Base-by-base conservation (phyloP, 768 basidiomycete genomes). In the Phaeotremella fagi region DNA sequence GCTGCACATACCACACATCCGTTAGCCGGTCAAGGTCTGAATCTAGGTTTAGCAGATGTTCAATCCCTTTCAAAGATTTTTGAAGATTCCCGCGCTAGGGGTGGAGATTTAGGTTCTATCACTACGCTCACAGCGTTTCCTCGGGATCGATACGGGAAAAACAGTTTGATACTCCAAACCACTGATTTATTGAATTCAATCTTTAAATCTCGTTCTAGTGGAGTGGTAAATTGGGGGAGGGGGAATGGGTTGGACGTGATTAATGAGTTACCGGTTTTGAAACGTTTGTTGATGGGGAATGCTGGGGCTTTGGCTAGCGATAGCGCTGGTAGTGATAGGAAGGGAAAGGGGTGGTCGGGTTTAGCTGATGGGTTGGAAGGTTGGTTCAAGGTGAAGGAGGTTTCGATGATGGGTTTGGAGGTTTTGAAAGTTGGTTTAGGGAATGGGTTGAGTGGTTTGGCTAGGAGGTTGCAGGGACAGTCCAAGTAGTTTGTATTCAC, bases 1-100 rank as follows among this genome's bases (percentile, higher is more conserved):
- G 92, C 94, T 1, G 95, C 92, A 16, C 95, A 98, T 68, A 89
- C 88, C 0, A 78, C 90, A 1, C 94, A 98, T 68, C 94, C 95
- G 1, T 82, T 98, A 24, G 94, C 92, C 0, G 95, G 95, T 1
- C 94, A 98, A 71, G 95, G 94, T 0, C 79, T 98, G 36, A 98
- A 99, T 72, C 77, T 94, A 68, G 95, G 94, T n/a, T 77, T 99
- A 25, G 85, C 79, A 1, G 94, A 99, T 70, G 88, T 85, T 2
- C 80, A 85, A 65, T 80, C 80, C 51, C 80, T 99, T 14, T 77
- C 83, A 0, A 78, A 79, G 43, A 83, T 83, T 60, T 82, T 97
- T 31, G 75, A 82, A 27, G 65, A 76, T 4, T 80, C 85, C 0
- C 58, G 86, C 18, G 60, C 66, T 12, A 72, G 78, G 1, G 94